Base-by-base conservation (phyloP, 495 filamentous ascomycete species). In the Aspergillus diversus region DNA sequence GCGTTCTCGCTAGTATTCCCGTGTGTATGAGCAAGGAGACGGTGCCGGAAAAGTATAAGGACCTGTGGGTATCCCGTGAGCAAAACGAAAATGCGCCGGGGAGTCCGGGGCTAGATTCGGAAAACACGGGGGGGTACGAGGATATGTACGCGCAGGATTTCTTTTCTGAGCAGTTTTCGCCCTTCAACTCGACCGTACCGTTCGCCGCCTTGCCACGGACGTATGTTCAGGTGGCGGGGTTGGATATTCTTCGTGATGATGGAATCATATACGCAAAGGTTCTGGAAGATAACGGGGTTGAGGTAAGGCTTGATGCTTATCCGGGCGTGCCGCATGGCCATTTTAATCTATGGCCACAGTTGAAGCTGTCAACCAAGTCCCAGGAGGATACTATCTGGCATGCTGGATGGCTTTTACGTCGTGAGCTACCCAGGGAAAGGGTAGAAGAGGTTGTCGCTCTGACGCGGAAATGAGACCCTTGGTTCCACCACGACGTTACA, bases 241-340 rank as follows among this genome's bases (percentile, higher is more conserved):
- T 75, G 60, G 79, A 80, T 62, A 63, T 71, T 8, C 50, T 78
- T 21, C 65, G 79, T 2, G 78, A 80, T 61, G 79, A 81, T 35
- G 77, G 53, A 5, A 31, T 81, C 35, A 61, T 79, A 1, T 80
- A 78, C 60, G 77, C 71, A 46, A 60, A 70, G 56, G 51, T 69
- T 15, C 37, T 80, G 57, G 58, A 63, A 49, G 74, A 76, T 12
- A 39, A 68, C 31, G 80, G 72, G 1, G 67, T 77, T 7, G 66
- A 73, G 63, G 76, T 73, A 5, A 76, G 69, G 55, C 48, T 77
- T 33, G 69, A 79, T 65, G 66, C 71, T 7, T 83, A 83, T 62
- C 74, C 76, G 0, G 79, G 79, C 13, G 63, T 78, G 66, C 77
- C 79, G 53, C 80, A 82, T 67, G 73, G 66, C 1, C 77, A 75